Base-by-base conservation (phyloP, 768 basidiomycete genomes). In the Xerocomellus chrysenteron region DNA sequence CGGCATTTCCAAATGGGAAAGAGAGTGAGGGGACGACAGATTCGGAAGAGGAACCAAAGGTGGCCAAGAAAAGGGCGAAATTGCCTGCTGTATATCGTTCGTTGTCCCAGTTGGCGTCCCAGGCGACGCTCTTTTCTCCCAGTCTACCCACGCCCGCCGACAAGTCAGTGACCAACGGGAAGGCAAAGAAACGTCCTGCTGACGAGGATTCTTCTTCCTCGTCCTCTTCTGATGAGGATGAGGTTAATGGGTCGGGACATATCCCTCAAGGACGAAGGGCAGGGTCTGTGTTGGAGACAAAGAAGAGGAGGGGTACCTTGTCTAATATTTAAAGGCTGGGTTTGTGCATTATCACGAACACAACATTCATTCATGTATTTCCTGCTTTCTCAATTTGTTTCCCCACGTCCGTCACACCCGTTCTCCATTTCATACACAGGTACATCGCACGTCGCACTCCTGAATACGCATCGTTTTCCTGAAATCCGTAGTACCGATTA, bases 211-310 rank as follows among this genome's bases (percentile, higher is more conserved):
- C 77, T 7, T 74, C 77, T 9, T 71, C 68, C 8, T 73, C 77
- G 7, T 79, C 81, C 5, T 79, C 79, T 39, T 73, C 72, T 10
- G 75, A 73, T 19, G 65, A 64, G 1, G 76, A 77, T 0, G 79
- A 62, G 36, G 68, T 36, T 1, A 58, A 50, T n/a, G 59, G 56
- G 32, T 69, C 71, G 17, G 63, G 80, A n/a, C 87, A 88, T 67
- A 87, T 90, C 54, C 87, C 87, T 32, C 75, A 70, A 58, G 75
- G 75, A 12, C 77, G 83, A 53, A 74, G 77, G 55, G 88, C 88
- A 39, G 85, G 85, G 2, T 69, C 64, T n/a, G 52, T 30, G 24
- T 40, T 68, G 51, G 49, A 61, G 44, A 59, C 59, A 43, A 75
- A 65, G 65, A 68, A 65, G 66, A 66, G 52, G 57, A 69, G 54